A percentile compares a stretch with the other conserved stretches of the same genome.
Conservation (phyloP, 2,329 filamentous ascomycete species). For the Neoascochyta sp. region DNA sequence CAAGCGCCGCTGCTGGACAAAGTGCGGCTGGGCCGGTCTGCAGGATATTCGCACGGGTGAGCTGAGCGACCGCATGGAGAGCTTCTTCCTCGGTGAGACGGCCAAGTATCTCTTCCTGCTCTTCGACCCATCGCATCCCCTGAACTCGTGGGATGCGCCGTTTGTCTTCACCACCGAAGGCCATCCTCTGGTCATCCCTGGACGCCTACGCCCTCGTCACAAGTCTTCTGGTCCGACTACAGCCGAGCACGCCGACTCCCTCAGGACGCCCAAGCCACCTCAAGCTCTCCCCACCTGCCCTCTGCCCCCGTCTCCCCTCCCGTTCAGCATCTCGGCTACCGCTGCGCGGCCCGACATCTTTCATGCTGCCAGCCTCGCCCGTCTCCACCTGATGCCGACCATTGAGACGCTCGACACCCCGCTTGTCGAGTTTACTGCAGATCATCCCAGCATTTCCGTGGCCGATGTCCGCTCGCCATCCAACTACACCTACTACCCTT, state of each 20-base stretch:
- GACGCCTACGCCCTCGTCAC: constrained; percentile 32
- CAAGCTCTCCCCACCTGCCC: constrained; percentile 59
- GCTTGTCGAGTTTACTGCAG: constrained; percentile 51
- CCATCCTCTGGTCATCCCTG: constrained; percentile 82
- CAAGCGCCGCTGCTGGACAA: constrained; percentile 79
- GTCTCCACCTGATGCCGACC: constrained; percentile 69
- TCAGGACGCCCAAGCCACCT: constrained; percentile 6
- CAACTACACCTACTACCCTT: constrained; percentile 86
- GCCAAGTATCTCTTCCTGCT: constrained; percentile 93
- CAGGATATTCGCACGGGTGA: constrained; percentile 62
- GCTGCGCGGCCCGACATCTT: constrained; percentile 79
- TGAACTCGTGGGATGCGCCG: constrained; percentile 81
- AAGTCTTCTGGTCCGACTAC: too few species aligned
- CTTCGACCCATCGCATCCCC: constrained; percentile 78
- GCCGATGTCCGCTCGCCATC: constrained; percentile 58
- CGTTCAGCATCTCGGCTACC: constrained; percentile 72
- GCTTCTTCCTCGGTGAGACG: constrained; percentile 95
- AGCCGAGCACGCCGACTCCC: too few species aligned
- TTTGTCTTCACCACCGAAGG: constrained; percentile 96
- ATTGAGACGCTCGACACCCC: constrained; percentile 56
- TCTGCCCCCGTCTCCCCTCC: constrained; percentile 54
- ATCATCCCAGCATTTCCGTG: constrained; percentile 53
- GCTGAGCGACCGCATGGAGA: constrained; percentile 93
- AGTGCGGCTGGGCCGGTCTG: constrained; percentile 89
- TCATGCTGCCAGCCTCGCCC: constrained; percentile 80